phyloP scores from a whole-genome alignment of 495 filamentous ascomycete genomes.

The Neurospora tetraspora region DNA sequence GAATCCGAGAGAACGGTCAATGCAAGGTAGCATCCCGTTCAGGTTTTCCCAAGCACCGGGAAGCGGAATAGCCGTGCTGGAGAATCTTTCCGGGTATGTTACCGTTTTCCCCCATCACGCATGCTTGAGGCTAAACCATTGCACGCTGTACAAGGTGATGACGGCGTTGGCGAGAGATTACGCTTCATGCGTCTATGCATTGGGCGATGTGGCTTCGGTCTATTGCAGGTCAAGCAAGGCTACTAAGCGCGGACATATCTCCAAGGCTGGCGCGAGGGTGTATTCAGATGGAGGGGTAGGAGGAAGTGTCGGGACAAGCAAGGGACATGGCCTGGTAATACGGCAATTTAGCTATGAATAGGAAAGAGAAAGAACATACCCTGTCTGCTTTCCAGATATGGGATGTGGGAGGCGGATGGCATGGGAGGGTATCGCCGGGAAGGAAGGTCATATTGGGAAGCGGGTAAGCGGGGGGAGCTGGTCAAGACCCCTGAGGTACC shows the following conservation, averaged over 20 bases:
- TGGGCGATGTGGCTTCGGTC: background rate
- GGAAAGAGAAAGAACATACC: background rate
- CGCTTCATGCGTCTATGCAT: conserved; percentile 26
- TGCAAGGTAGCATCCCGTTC: background rate
- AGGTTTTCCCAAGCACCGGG: background rate
- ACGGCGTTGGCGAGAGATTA: conserved; percentile 19
- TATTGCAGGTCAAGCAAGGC: background rate
- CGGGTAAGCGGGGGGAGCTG: background rate
- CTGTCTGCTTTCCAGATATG: background rate
- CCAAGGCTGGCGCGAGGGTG: background rate
- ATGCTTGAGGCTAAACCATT: background rate
- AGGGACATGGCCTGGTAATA: background rate
- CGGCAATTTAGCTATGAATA: background rate
- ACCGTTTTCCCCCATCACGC: background rate
- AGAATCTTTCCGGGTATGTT: background rate
- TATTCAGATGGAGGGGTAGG: background rate
- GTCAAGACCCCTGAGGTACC: background rate
- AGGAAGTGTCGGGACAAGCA: background rate
- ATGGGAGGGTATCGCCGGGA: background rate
- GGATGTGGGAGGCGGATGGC: background rate
- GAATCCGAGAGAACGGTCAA: background rate
- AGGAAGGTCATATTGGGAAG: background rate
- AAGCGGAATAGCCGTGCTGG: background rate
- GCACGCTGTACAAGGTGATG: background rate
- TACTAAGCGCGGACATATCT: background rate